These are phyloP conservation scores for Beauveria sp. DNA, from an alignment of 2,329 filamentous ascomycete species.

Conservation along the genomic window DNA sequence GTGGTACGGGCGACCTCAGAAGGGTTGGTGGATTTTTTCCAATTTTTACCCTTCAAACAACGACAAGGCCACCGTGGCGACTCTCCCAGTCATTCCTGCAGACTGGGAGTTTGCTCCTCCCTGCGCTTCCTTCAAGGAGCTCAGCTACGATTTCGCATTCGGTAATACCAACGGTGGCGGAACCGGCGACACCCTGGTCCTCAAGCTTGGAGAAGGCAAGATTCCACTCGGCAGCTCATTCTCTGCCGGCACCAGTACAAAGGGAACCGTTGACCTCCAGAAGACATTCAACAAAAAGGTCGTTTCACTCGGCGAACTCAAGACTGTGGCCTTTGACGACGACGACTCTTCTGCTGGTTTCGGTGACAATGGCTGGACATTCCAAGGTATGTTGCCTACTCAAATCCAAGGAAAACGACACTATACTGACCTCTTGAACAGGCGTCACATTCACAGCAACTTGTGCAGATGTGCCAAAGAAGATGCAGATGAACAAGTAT, in stretches of 20 bases:
- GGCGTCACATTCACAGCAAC: neutral
- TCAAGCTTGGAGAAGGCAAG: neutral
- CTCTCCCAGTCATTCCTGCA: neutral
- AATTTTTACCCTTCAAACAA: neutral
- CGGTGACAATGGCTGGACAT: neutral
- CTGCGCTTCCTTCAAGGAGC: neutral
- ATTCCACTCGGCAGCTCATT: neutral
- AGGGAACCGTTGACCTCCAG: neutral
- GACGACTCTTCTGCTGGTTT: neutral
- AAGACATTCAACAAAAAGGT: neutral
- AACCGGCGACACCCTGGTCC: neutral
- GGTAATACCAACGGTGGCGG: neutral
- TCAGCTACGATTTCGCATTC: neutral
- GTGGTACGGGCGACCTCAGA: neutral
- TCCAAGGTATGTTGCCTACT: neutral
- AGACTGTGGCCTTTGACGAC: neutral
- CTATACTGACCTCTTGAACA: neutral
- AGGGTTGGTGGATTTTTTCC: neutral
- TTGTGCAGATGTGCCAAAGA: neutral
- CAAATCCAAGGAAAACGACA: neutral
- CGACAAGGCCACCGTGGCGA: neutral
- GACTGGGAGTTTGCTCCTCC: neutral
- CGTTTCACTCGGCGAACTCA: neutral
- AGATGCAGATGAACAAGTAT: neutral
- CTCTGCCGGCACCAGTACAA: neutral